Evolutionary conservation across 208 protist genomes (phyloP).

Genomic region (Acanthamoeba healyi): DNA sequence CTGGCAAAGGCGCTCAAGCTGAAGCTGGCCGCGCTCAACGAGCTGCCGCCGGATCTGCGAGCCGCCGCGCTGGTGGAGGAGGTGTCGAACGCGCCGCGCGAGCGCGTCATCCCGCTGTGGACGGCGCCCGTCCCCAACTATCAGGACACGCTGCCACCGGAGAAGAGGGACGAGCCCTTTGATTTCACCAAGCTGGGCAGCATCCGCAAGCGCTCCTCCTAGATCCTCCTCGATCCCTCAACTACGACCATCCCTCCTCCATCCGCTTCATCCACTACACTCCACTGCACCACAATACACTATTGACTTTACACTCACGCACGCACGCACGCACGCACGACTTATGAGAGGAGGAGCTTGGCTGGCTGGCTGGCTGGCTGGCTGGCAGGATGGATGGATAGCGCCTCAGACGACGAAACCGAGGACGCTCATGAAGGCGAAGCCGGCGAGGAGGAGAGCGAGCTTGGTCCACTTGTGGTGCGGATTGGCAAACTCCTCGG

Average conservation of each 20-base stretch:
- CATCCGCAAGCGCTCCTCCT: neutral
- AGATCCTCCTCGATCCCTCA: too few species aligned
- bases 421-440: slow-evolving; percentile 2
- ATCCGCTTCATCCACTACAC: too few species aligned
- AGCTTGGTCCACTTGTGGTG: slow-evolving; percentile 18
- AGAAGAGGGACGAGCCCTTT: slow-evolving; percentile 41
- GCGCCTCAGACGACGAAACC: neutral
- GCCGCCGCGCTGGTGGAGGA: slow-evolving; percentile 34
- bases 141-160: slow-evolving; percentile 31
- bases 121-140: slow-evolving; percentile 28
- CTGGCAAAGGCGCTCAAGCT: neutral
- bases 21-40: slow-evolving; percentile 22
- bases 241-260: too few species aligned
- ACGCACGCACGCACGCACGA: too few species aligned
- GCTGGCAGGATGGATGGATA: too few species aligned
- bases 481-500: slow-evolving; percentile 16
- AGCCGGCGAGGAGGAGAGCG: neutral
- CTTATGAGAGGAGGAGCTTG: too few species aligned
- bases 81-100: neutral
- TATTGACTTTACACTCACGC: too few species aligned
- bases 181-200: slow-evolving; percentile 50
- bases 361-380: too few species aligned
- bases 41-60: slow-evolving; percentile 13
- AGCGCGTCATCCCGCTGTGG: slow-evolving; percentile 15
- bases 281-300: too few species aligned